Evolutionary conservation across 2,329 filamentous ascomycete genomes (phyloP), one percentile per base, ranked within the genome.

Genomic region (Pestalotiopsis fici): DNA sequence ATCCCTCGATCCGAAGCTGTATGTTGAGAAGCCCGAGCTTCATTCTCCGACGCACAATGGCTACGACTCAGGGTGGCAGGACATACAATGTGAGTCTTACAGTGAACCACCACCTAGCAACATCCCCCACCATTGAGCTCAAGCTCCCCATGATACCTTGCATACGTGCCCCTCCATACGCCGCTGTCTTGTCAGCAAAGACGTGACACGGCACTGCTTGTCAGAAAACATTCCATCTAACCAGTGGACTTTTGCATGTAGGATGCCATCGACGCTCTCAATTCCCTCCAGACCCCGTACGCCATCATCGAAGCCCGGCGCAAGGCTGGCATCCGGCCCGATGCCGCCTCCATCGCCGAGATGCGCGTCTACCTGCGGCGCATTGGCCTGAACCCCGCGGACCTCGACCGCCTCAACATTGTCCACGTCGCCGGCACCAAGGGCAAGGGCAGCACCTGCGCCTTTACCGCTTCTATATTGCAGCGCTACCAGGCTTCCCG

Each of bases 261-360:
- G 94, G 94, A 96, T 78, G 96, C 95, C 60, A 90, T 98, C 70
- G 85, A 90, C 72, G 89, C 92, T 50, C 88, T 98, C 76, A 98
- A 98, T 80, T 92, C 93, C 57, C 89, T 98, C 63, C 96, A 99
- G 79, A 94, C 93, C 55, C 97, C 97, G 64, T 95, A 91, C 77
- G 88, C 91, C 61, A 87, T 94, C 64, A 87, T 98, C 21, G 90
- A 97, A 77, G 90, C 91, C 63, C 90, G 96, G 64, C 87, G 90
- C 65, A 93, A 93, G 77, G 91, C 91, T 21, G 92, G 93, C 23
- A 83, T 90, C 69, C 87, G 85, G 31, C 89, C 93, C 74, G 92
- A 96, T 79, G 85, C 88, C 68, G 84, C 85, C 66, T 83, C 92
- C 9, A 89, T 96, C 60, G 87, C 88, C 2, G 93, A 97, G 78